phyloP scores from a whole-genome alignment of 2,329 filamentous ascomycete genomes.

The Claviceps purpurea region DNA sequence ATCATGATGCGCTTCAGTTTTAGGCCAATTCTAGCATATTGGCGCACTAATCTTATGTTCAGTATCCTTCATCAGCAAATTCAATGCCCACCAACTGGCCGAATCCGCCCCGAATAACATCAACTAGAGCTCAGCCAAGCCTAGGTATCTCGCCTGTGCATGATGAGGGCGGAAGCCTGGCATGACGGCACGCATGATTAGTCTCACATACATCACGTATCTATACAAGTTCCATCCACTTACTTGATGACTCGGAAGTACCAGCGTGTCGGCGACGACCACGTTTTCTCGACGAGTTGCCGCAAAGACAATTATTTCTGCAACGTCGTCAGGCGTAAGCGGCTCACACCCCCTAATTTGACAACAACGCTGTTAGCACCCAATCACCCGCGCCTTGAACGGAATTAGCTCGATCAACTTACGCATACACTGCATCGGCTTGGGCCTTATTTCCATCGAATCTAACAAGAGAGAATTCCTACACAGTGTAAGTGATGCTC shows the following conservation, averaged over 20 bases:
- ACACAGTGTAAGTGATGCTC: background rate
- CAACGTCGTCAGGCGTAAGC: slow-evolving; percentile 79
- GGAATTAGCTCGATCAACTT: slow-evolving; percentile 18
- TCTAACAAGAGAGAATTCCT: slow-evolving; percentile 79
- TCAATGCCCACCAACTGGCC: no score
- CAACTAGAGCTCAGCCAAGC: background rate
- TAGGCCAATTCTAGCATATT: no score
- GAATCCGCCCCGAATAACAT: no score
- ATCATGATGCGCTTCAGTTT: no score
- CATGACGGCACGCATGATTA: background rate
- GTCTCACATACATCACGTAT: background rate
- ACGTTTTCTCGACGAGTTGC: slow-evolving; percentile 80
- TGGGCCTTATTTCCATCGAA: slow-evolving; percentile 83
- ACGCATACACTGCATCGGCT: slow-evolving; percentile 82
- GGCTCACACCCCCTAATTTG: slow-evolving; percentile 55
- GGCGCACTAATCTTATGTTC: no score
- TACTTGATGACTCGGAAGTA: slow-evolving; percentile 86
- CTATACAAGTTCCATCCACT: slow-evolving; percentile 1
- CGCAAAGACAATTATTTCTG: slow-evolving; percentile 78
- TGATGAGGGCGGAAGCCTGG: slow-evolving; percentile 19
- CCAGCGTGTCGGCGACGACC: slow-evolving; percentile 72
- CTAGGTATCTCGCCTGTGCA: slow-evolving; percentile 15
- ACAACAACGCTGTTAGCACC: background rate
- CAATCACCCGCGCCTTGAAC: background rate
- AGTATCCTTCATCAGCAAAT: no score